Conservation (phyloP, 257 asterid species). For the Nicotiana knightiana region DNA sequence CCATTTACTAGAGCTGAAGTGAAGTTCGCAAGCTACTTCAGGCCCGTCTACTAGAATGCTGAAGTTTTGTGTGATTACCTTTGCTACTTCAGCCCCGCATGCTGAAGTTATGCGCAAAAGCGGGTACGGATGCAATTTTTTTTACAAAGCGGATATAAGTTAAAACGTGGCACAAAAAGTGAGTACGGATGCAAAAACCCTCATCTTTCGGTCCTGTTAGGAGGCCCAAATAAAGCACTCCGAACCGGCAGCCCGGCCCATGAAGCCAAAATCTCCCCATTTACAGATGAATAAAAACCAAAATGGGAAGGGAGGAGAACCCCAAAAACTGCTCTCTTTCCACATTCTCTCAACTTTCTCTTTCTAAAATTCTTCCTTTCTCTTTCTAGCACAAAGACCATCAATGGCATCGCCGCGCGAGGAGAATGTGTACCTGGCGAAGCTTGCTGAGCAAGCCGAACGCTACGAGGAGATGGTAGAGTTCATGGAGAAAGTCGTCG, state of each 20-base stretch:
- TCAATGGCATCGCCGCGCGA: slow-evolving; percentile 8
- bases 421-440: slow-evolving; percentile 16
- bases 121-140: too few species aligned
- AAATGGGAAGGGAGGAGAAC: neutral
- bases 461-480: slow-evolving; percentile 16
- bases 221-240: neutral
- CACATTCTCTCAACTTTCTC: neutral
- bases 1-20: too few species aligned
- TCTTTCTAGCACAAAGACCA: neutral
- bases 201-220: neutral
- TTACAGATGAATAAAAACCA: neutral
- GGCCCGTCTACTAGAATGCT: too few species aligned
- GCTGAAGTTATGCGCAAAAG: too few species aligned
- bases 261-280: neutral
- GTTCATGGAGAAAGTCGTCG: slow-evolving; percentile 13
- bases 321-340: neutral
- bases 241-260: neutral
- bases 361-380: neutral
- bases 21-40: too few species aligned
- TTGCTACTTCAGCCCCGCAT: too few species aligned
- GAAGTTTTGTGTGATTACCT: too few species aligned
- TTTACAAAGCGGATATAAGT: too few species aligned
- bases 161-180: too few species aligned
- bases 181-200: too few species aligned
- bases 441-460: slow-evolving; percentile 14